Evolutionary conservation across 1,284 basidiomycete genomes (phyloP).

Genomic region (Boletus smithii): DNA sequence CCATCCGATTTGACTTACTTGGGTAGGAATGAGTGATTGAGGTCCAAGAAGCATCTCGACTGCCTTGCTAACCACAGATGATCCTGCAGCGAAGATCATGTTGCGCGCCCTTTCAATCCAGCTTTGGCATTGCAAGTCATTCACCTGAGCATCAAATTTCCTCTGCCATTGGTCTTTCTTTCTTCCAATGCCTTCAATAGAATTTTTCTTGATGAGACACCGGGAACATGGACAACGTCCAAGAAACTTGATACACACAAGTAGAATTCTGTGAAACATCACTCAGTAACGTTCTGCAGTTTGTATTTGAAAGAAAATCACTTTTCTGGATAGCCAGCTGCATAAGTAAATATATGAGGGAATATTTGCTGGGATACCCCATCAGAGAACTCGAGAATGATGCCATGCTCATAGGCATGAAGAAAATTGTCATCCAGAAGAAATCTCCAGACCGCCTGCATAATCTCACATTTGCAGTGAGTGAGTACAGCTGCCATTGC

Average conservation of each 20-base stretch:
- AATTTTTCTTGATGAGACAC: too few species aligned
- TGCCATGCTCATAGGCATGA: constrained; percentile 32
- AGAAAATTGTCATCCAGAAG: constrained; percentile 31
- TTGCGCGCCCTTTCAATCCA: too few species aligned
- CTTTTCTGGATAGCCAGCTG: constrained; percentile 39
- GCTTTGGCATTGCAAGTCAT: too few species aligned
- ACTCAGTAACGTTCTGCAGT: too few species aligned
- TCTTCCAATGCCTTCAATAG: too few species aligned
- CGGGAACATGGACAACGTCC: constrained; percentile 29
- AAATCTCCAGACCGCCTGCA: constrained; percentile 34
- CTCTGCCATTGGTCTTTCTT: too few species aligned
- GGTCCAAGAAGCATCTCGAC: too few species aligned
- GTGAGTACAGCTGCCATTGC: constrained; percentile 21
- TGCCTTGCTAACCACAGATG: too few species aligned
- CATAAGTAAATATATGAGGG: constrained; percentile 32
- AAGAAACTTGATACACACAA: constrained; percentile 25
- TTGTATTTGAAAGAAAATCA: constrained; percentile 8
- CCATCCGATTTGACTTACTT: too few species aligned
- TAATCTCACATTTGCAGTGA: constrained; percentile 31
- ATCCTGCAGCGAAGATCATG: too few species aligned
- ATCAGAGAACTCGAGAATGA: constrained; percentile 32
- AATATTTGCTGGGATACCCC: constrained; percentile 25
- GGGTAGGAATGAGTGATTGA: too few species aligned
- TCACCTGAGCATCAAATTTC: too few species aligned
- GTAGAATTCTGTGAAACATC: constrained; percentile 22